These are phyloP conservation scores for Mucor velutinosus DNA, from an alignment of 371 early-diverging fungal species.

Conservation along the genomic window DNA sequence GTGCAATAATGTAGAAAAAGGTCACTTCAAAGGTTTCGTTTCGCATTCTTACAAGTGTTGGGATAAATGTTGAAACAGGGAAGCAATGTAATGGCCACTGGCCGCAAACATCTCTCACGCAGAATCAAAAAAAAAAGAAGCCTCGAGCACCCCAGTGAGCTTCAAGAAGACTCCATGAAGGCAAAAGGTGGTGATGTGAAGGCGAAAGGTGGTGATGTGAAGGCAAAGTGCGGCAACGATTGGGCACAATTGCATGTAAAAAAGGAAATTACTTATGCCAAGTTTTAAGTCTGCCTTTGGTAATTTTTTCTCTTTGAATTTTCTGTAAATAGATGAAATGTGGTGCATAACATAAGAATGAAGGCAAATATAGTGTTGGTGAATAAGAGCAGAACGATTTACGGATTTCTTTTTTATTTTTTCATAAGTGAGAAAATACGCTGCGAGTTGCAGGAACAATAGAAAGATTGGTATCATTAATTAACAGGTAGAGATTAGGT, in stretches of 20 bases:
- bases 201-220: too few relatives aligned
- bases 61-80: too few relatives aligned
- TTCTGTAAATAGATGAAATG: not conserved
- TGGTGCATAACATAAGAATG: constrained; percentile 3
- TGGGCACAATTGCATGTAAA: constrained; percentile 2
- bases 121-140: constrained; percentile 3
- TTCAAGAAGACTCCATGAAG: not conserved
- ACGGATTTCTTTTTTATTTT: not conserved
- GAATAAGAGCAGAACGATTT: constrained; percentile 2
- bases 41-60: too few relatives aligned
- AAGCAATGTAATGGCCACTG: too few relatives aligned
- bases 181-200: constrained; percentile 6
- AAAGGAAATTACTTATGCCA: constrained; percentile 1
- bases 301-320: constrained; percentile 6
- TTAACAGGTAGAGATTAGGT: too few relatives aligned
- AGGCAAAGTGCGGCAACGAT: constrained; percentile 14
- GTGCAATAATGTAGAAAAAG: too few relatives aligned
- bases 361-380: constrained; percentile 10
- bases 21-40: too few relatives aligned
- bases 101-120: too few relatives aligned
- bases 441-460: constrained; percentile 6
- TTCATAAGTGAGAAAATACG: constrained; percentile 3
- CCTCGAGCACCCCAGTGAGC: constrained; percentile 3
- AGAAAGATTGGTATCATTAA: not conserved
- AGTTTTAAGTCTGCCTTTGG: constrained; percentile 11